Conservation (phyloP, 2,329 filamentous ascomycete genomes). For the Cytospora leucostoma region DNA sequence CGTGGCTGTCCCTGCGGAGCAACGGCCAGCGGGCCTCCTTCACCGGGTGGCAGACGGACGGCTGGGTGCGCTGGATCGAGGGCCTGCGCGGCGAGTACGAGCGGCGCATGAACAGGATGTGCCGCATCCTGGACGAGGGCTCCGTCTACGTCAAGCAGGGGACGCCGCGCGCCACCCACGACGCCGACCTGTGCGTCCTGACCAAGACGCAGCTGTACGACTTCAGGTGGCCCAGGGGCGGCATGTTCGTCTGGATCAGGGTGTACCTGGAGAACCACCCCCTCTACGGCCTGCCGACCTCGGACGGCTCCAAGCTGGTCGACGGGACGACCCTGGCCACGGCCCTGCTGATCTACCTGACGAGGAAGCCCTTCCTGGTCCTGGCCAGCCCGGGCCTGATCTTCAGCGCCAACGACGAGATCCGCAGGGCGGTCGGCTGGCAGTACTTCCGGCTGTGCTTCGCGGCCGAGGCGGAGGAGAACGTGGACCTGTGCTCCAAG, state of each 20-base stretch:
- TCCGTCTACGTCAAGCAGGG: slow-evolving; percentile 66
- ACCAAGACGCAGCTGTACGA: slow-evolving; percentile 73
- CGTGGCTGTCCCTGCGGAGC: slow-evolving; percentile 47
- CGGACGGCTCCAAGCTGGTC: slow-evolving; percentile 44
- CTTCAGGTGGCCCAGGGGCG: slow-evolving; percentile 79
- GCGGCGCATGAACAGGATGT: slow-evolving; percentile 80
- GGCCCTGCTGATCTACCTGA: slow-evolving; percentile 73
- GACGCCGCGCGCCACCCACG: slow-evolving; percentile 44
- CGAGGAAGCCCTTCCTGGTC: slow-evolving; percentile 67
- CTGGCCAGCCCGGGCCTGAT: slow-evolving; percentile 71
- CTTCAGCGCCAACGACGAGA: slow-evolving; percentile 68
- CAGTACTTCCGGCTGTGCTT: slow-evolving; percentile 80
- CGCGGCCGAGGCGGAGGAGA: slow-evolving; percentile 75
- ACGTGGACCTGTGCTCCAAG: slow-evolving; percentile 62
- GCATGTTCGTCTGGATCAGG: slow-evolving; percentile 90
- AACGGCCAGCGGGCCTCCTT: slow-evolving; percentile 51
- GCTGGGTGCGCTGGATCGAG: slow-evolving; percentile 90
- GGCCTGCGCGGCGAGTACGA: slow-evolving; percentile 84
- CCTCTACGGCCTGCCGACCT: slow-evolving; percentile 50
- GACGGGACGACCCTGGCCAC: slow-evolving; percentile 57
- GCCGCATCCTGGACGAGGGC: slow-evolving; percentile 68
- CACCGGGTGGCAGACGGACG: slow-evolving; percentile 72
- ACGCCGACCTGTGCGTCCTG: slow-evolving; percentile 72
- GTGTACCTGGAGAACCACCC: slow-evolving; percentile 74
- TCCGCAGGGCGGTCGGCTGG: slow-evolving; percentile 63